Percentiles rank a stretch among this genome's conserved stretches.
phyloP scores from a whole-genome alignment of 495 filamentous ascomycete genomes.

The Xylaria intraflava region DNA sequence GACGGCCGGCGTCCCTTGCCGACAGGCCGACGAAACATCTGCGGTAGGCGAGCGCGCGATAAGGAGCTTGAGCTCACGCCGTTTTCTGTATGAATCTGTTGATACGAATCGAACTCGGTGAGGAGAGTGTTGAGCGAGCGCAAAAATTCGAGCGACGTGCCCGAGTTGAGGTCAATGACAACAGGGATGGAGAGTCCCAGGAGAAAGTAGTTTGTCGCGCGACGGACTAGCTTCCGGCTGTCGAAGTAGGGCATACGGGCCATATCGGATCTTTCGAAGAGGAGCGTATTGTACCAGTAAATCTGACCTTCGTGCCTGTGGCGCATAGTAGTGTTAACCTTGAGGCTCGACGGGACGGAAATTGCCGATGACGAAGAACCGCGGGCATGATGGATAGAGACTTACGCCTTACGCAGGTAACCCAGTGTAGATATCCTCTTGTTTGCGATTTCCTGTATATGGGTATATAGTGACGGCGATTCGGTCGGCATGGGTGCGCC shows the following conservation, averaged over 20 bases:
- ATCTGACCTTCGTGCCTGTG: slow-evolving; percentile 81
- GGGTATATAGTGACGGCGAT: slow-evolving; percentile 53
- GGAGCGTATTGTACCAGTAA: slow-evolving; percentile 96
- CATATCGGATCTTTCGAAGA: slow-evolving; percentile 80
- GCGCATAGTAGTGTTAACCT: neutral
- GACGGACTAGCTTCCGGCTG: slow-evolving; percentile 68
- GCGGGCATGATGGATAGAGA: slow-evolving; percentile 8
- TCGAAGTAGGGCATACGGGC: slow-evolving; percentile 80
- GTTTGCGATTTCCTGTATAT: slow-evolving; percentile 80
- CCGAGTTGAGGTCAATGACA: slow-evolving; percentile 77
- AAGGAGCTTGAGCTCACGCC: slow-evolving; percentile 64
- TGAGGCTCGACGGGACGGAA: neutral
- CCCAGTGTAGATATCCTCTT: slow-evolving; percentile 96
- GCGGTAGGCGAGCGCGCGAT: slow-evolving; percentile 67
- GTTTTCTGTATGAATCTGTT: slow-evolving; percentile 72
- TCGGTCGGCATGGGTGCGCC: slow-evolving; percentile 21
- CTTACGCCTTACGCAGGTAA: slow-evolving; percentile 86
- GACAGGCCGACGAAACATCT: slow-evolving; percentile 77
- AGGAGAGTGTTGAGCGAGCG: slow-evolving; percentile 80
- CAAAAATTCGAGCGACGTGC: slow-evolving; percentile 74
- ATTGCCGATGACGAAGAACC: neutral
- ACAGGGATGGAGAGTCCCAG: slow-evolving; percentile 86
- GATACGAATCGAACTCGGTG: slow-evolving; percentile 86
- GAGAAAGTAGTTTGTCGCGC: slow-evolving; percentile 85
- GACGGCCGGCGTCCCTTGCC: slow-evolving; percentile 66